Percentiles rank a stretch among this genome's conserved stretches.
phyloP scores from a whole-genome alignment of 768 basidiomycete species.

The Hebeloma cylindrosporum region DNA sequence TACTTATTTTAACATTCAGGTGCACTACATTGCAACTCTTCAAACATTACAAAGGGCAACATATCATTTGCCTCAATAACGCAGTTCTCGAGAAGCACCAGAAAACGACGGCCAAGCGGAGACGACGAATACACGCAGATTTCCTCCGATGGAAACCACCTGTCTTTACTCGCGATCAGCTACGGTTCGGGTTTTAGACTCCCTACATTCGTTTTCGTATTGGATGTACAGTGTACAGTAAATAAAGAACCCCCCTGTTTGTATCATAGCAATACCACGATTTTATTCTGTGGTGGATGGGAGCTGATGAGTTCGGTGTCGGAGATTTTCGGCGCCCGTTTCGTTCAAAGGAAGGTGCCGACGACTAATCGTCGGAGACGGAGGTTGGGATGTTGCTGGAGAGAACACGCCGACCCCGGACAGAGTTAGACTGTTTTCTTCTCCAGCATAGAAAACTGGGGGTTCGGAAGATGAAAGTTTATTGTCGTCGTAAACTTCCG shows the following conservation, averaged over 20 bases:
- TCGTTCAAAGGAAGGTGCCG: constrained; percentile 27
- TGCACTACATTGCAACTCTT: constrained; percentile 94
- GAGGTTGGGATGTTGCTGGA: constrained; percentile 63
- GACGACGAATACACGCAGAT: constrained; percentile 77
- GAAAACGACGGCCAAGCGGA: constrained; percentile 76
- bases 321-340: constrained; percentile 19
- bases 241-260: constrained; percentile 9
- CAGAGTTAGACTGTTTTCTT: constrained; percentile 46
- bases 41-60: constrained; percentile 93
- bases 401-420: constrained; percentile 76
- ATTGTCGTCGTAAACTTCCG: constrained; percentile 1
- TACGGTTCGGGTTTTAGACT: constrained; percentile 68
- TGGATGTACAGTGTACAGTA: constrained; percentile 20
- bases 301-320: constrained; percentile 19
- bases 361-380: constrained; percentile 59
- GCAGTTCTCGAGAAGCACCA: constrained; percentile 89
- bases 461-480: constrained; percentile 28
- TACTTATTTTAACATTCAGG: constrained; percentile 40
- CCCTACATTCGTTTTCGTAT: constrained; percentile 4
- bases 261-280: constrained; percentile 21
- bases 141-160: constrained; percentile 93
- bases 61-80: constrained; percentile 91
- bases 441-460: constrained; percentile 53
- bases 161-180: constrained; percentile 85
- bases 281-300: constrained; percentile 1